phyloP scores from a whole-genome alignment of 2,329 filamentous ascomycete genomes.

The Coniochaeta ligniaria region DNA sequence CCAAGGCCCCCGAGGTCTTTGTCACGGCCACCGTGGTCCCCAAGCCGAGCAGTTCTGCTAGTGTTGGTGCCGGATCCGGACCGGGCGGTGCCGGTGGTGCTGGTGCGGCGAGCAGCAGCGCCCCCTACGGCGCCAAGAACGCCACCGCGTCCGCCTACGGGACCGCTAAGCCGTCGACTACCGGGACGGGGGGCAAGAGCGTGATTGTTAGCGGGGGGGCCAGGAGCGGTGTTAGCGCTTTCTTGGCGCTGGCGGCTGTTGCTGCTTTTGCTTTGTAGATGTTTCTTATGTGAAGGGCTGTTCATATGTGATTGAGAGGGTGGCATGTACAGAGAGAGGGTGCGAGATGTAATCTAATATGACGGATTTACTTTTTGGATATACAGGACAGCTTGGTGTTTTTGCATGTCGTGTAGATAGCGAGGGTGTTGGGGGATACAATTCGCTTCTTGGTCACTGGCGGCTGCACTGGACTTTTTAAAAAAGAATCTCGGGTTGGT shows the following conservation, averaged over 20 bases:
- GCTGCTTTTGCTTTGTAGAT: not conserved
- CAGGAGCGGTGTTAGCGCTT: not conserved
- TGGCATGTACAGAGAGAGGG: no score
- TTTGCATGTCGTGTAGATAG: not conserved
- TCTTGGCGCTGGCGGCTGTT: not conserved
- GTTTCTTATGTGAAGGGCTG: not conserved
- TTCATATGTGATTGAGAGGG: not conserved
- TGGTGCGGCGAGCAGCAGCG: not conserved
- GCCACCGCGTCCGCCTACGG: not conserved
- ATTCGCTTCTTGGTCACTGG: not conserved
- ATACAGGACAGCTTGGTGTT: conserved; percentile 1
- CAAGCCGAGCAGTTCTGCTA: not conserved
- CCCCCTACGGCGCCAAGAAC: not conserved
- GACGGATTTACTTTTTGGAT: not conserved
- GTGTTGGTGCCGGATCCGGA: not conserved
- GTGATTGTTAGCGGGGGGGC: not conserved
- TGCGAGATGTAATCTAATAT: not conserved
- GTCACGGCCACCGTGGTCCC: conserved; percentile 1
- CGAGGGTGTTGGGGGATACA: not conserved
- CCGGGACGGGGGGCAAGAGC: not conserved
- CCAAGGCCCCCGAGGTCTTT: not conserved
- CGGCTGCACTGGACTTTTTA: not conserved
- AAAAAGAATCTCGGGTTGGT: not conserved
- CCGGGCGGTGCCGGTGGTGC: not conserved
- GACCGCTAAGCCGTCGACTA: not conserved